A percentile compares a stretch with the other conserved stretches of the same genome.
Conservation (phyloP, 176 grass and related monocot species). For the Lolium rigidum region DNA sequence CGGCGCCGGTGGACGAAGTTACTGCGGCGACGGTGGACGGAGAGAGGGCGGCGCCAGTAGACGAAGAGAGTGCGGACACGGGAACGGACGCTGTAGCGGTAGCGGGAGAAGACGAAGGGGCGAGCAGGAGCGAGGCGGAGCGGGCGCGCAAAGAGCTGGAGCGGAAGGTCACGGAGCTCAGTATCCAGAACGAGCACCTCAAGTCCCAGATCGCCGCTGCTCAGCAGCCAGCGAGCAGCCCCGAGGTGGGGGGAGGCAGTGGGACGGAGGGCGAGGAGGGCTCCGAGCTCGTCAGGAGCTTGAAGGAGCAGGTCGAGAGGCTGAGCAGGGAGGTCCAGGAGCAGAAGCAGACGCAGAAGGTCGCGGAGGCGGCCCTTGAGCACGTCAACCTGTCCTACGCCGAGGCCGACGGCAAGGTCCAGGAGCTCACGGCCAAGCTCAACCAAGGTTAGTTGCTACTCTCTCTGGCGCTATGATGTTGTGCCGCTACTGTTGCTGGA, state of each 20-base stretch:
- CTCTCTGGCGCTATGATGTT: not conserved
- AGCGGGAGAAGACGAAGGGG: not conserved
- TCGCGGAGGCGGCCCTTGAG: constrained; percentile 71
- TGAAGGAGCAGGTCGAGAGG: constrained; percentile 69
- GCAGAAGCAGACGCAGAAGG: constrained; percentile 82
- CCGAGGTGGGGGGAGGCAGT: not conserved
- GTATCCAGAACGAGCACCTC: constrained; percentile 66
- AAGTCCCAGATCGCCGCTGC: constrained; percentile 60
- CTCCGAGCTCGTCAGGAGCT: constrained; percentile 53
- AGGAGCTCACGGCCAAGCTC: constrained; percentile 78
- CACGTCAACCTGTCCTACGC: constrained; percentile 75
- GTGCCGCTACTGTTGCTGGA: not conserved
- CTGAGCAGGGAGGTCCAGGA: constrained; percentile 66
- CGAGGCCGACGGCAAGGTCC: constrained; percentile 85
- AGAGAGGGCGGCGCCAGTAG: not conserved
- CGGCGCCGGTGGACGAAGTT: not conserved
- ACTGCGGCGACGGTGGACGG: not conserved
- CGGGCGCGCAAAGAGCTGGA: constrained; percentile 50
- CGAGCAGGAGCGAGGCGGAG: constrained; percentile 20
- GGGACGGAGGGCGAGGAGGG: not conserved
- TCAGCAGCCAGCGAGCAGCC: not conserved
- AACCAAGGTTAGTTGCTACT: constrained; percentile 67
- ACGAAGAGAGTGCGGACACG: not conserved
- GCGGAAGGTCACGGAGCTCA: constrained; percentile 62
- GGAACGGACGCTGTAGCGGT: not conserved